A percentile compares a stretch with the other conserved stretches of the same genome.
Evolutionary conservation across 2,329 filamentous ascomycete genomes (phyloP).

Genomic region (Sporothrix pseudoabietina): DNA sequence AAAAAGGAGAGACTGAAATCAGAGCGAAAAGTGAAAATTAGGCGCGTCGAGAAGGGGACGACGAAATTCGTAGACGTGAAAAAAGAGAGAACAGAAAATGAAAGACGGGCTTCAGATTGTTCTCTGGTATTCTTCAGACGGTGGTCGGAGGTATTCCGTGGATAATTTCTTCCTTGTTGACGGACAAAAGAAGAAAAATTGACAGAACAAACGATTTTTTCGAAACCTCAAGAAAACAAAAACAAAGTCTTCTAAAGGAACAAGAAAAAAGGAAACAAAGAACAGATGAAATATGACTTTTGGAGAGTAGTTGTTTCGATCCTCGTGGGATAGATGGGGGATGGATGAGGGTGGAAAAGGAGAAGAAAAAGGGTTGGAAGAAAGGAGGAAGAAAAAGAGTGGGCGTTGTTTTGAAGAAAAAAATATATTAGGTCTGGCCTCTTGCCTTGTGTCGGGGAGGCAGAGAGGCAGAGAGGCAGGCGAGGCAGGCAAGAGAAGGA

Average conservation of each 20-base stretch:
- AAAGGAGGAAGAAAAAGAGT: constrained; percentile 33
- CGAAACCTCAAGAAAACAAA: constrained; percentile 49
- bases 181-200: constrained; percentile 31
- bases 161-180: constrained; percentile 30
- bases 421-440: constrained; percentile 35
- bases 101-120: constrained; percentile 17
- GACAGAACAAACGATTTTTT: constrained; percentile 39
- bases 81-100: constrained; percentile 18
- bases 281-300: constrained; percentile 38
- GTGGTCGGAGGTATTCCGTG: constrained; percentile 6
- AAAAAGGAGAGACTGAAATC: constrained; percentile 31
- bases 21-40: constrained; percentile 1
- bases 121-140: constrained; percentile 14
- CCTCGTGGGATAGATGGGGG: constrained; percentile 35
- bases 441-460: constrained; percentile 29
- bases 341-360: constrained; percentile 36
- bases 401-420: constrained; percentile 33
- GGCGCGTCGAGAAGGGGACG: background rate
- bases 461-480: too few relatives aligned
- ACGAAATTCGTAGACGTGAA: constrained; percentile 3
- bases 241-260: constrained; percentile 51
- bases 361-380: constrained; percentile 34
- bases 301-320: constrained; percentile 37
- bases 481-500: background rate
- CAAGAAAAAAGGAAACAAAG: constrained; percentile 42